Evolutionary conservation across 2,329 filamentous ascomycete genomes (phyloP).

Genomic region (Penicillium sclerotiorum): DNA sequence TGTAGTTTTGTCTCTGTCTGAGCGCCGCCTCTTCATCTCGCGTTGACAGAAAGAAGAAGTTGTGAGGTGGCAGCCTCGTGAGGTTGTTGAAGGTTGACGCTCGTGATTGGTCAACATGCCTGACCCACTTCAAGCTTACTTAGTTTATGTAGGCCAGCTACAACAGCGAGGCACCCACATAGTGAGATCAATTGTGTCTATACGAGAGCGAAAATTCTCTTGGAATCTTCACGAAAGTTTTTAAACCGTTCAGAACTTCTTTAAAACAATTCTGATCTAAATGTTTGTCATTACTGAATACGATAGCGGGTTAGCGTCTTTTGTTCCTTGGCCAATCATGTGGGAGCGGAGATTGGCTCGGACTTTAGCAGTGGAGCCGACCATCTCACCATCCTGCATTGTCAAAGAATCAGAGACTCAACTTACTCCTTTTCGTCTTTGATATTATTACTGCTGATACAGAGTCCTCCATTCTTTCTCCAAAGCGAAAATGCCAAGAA

Average conservation of each 20-base stretch:
- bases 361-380: not conserved
- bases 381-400: too few relatives aligned
- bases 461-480: not conserved
- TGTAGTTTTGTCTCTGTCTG: not conserved
- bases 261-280: too few relatives aligned
- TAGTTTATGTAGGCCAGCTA: too few relatives aligned
- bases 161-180: too few relatives aligned
- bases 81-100: not conserved
- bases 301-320: conserved; percentile 14
- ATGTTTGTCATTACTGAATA: too few relatives aligned
- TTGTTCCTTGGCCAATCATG: not conserved
- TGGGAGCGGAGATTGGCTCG: not conserved
- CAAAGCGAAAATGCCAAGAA: not conserved
- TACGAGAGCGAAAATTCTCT: too few relatives aligned
- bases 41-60: not conserved
- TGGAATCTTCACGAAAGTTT: too few relatives aligned
- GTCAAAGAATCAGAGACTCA: too few relatives aligned
- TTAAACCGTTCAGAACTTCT: too few relatives aligned
- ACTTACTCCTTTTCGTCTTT: too few relatives aligned
- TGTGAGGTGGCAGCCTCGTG: not conserved
- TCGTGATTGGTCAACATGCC: not conserved
- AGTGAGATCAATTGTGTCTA: too few relatives aligned
- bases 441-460: too few relatives aligned
- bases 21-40: not conserved
- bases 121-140: not conserved